phyloP scores from a whole-genome alignment of 306 rosid genomes.

The Acacia acuminata region DNA sequence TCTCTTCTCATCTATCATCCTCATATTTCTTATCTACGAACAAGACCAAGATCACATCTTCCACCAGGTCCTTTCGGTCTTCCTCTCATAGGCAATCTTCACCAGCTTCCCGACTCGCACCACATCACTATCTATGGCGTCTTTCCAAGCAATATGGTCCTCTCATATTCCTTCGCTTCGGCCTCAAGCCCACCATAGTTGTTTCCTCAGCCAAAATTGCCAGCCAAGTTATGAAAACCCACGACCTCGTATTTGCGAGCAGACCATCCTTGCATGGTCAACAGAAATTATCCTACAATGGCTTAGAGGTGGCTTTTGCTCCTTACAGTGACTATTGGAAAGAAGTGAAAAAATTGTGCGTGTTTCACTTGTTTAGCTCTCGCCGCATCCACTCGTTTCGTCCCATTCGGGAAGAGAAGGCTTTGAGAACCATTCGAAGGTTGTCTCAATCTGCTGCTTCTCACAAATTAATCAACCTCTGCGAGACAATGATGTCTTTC shows the following conservation, averaged over 20 bases:
- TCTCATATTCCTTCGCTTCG: background rate
- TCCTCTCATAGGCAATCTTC: background rate
- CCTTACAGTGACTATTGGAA: conserved; percentile 41
- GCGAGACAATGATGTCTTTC: conserved; percentile 26
- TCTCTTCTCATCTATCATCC: background rate
- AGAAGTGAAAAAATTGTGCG: conserved; percentile 47
- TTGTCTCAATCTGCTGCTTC: background rate
- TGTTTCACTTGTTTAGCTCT: conserved; percentile 39
- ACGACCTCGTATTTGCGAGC: background rate
- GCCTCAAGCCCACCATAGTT: background rate
- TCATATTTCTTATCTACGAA: background rate
- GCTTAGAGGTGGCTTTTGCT: background rate
- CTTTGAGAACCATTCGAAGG: background rate
- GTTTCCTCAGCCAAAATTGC: background rate
- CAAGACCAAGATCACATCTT: background rate
- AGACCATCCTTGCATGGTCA: background rate
- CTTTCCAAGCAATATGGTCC: background rate
- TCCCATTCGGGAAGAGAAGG: background rate
- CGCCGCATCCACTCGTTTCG: conserved; percentile 36
- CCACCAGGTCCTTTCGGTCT: background rate
- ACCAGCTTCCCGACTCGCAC: background rate
- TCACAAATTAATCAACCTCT: conserved; percentile 11
- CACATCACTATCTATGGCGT: background rate
- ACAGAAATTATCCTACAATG: background rate
- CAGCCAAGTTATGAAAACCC: background rate